Evolutionary conservation across 495 filamentous ascomycete species (phyloP).

Genomic region (Podospora conica): DNA sequence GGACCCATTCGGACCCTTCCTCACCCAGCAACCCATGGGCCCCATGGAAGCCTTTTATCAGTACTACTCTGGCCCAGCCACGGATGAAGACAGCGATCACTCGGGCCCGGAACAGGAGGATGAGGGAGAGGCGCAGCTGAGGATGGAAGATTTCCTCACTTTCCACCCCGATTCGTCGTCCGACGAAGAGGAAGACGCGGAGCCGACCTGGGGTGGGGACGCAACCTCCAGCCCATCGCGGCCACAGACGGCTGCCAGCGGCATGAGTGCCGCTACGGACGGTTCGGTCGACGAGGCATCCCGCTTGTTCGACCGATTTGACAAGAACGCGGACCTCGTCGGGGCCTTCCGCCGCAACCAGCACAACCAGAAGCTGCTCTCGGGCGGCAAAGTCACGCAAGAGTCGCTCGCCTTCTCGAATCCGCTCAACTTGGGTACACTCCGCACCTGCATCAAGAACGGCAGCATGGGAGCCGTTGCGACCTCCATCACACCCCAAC

Average conservation of each 20-base stretch:
- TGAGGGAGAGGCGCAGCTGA: conserved; percentile 58
- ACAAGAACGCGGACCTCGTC: conserved; percentile 56
- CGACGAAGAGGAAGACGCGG: conserved; percentile 47
- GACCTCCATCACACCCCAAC: conserved; percentile 48
- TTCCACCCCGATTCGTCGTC: conserved; percentile 52
- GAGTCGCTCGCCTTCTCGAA: conserved; percentile 49
- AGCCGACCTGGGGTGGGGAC: conserved; percentile 34
- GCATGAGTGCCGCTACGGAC: conserved; percentile 39
- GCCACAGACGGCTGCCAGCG: conserved; percentile 47
- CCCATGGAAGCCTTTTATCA: conserved; percentile 76
- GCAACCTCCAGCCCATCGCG: conserved; percentile 46
- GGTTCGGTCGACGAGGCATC: conserved; percentile 21
- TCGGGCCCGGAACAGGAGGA: conserved; percentile 44
- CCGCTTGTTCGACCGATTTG: conserved; percentile 58
- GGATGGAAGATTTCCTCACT: conserved; percentile 67
- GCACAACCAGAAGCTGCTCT: conserved; percentile 61
- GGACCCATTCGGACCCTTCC: conserved; percentile 50
- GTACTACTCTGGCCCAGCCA: conserved; percentile 48
- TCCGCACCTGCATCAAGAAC: conserved; percentile 48
- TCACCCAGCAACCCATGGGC: conserved; percentile 58
- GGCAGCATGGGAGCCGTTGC: conserved; percentile 49
- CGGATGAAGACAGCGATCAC: conserved; percentile 27
- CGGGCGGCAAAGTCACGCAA: conserved; percentile 50
- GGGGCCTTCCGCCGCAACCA: conserved; percentile 77
- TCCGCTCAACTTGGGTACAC: conserved; percentile 44